Base-by-base conservation (phyloP, 345 rosid genomes). In the Brassica carinata region DNA sequence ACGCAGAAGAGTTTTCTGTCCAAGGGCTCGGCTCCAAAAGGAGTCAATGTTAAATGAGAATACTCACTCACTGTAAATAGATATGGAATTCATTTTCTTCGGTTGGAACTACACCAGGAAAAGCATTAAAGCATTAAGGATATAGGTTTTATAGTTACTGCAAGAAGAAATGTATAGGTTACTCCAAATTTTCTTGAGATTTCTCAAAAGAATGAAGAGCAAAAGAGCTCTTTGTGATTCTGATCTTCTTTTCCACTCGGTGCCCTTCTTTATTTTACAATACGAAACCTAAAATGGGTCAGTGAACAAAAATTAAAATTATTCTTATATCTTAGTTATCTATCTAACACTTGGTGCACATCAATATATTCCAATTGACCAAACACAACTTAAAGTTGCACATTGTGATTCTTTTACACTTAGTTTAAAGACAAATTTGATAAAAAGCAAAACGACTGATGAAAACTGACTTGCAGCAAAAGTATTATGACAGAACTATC, bases 1-100 rank as follows among this genome's bases (percentile, higher is more conserved):
- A 9, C 36, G 75, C 63, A 43, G 66, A 64, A 78, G 70, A 78
- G 4, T 7, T 64, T 64, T 65, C 61, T 72, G 72, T 15, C 29
- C 36, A 64, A 58, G 53, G 10, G 73, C 71, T 38, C 77, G 67
- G 82, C 68, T 73, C 64, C 82, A 30, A 67, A 77, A 73, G 76
- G 38, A 73, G 34, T 26, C 53, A 38, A 29, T 29, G 61, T 26
- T 36, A 53, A 33, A 23, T 64, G 58, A 13, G 61, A 72, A 18
- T 29, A 65, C 15, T 71, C 53, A 14, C 17, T 58, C 73, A 27
- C 26, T 36, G 72, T 55, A 64, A 33, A 53, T 34, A 63, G 66
- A 26, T 78, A 23, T 5, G 64, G 26, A 48, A 33, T 9, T 64
- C 65, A 34, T 64, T 26, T 23, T 71, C 76, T 71, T 71, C 38